Base-by-base conservation (phyloP, 768 basidiomycete genomes). In the Russula ochroleuca region DNA sequence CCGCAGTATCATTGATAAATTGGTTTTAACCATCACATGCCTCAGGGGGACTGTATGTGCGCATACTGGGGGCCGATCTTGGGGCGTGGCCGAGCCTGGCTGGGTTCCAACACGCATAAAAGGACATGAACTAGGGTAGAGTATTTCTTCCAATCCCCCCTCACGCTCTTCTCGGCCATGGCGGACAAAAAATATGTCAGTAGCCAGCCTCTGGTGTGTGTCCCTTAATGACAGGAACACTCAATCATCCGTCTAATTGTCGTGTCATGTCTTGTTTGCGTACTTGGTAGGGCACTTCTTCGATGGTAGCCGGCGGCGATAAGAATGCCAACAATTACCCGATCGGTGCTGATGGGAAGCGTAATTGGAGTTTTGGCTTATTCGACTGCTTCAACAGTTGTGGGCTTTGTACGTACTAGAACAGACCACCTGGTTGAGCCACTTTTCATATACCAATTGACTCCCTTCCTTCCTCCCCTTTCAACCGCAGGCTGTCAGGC, bases 321-420 rank as follows among this genome's bases (percentile, higher is more conserved):
- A 55, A 33, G 9, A 75, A 75, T 57, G 69, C 69, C 13, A 51
- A 59, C 38, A 71, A 72, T 59, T 59, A 65, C 50, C 69, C 71
- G 7, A 50, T 67, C 31, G 67, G 70, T 47, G 15, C 41, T 1
- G 49, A 66, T n/a, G 77, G 79, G n/a, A 45, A 70, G 40, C 73
- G 80, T 63, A 69, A 70, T 7, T 75, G 74, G 74, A 71, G 68
- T 41, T 55, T 67, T 52, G 73, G 74, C 9, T 17, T 73, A 11
- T 69, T 41, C 31, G 63, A 59, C 59, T 75, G 72, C 64, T 69
- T 64, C 48, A 47, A 35, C 33, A n/a, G 40, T 4, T 53, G 17
- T 15, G n/a, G 51, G 11, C 31, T 45, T 37, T 50, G 37, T 50
- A 50, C 5, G 59, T 45, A 7, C 1, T n/a, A n/a, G n/a, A n/a